Base-by-base conservation (phyloP, 208 protist genomes). In the Leishmania major region DNA sequence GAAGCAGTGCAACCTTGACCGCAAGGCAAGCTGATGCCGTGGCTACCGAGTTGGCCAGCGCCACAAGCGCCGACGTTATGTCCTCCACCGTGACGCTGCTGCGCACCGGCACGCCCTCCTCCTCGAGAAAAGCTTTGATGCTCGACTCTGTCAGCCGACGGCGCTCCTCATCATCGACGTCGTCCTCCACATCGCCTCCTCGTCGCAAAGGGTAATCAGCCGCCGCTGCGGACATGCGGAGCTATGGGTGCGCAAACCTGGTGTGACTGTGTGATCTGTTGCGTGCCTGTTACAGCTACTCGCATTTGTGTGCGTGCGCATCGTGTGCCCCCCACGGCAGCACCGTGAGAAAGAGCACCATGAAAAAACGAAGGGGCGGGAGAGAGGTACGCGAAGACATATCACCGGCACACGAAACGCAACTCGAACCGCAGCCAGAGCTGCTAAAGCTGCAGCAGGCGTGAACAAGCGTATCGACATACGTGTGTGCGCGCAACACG, bases 81-180 rank as follows among this genome's bases (percentile, higher is more conserved):
- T 85, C 75, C 47, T 53, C 59, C 7, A 60, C 10, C 1, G 76
- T 79, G n/a, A 81, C n/a, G 5, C 25, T 64, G 60, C 69, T 47
- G 13, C n/a, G 43, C 37, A 28, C 47, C 62, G 83, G 66, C 31
- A 86, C 73, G 66, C 78, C 78, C 37, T 86, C 83, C 49, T 86
- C 83, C 51, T 64, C 77, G 45, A 86, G 49, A 31, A 86, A 86
- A 37, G 83, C 62, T 45, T 82, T 69, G 62, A 86, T 82, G 47
- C 66, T 64, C 8, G 77, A 78, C 35, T 84, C 53, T 4, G 43
- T 72, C 43, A 49, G 35, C 19, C 40, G 55, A 43, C 55, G 55
- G 28, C 62, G 31, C 35, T 80, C 64, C 2, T 73, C 78, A 31
- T 81, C 66, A 7, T 57, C 67, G 31, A n/a, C 19, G 35, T 67